Base-by-base conservation (phyloP, 192 early-diverging fungal genomes). In the Mortierella hygrophila region DNA sequence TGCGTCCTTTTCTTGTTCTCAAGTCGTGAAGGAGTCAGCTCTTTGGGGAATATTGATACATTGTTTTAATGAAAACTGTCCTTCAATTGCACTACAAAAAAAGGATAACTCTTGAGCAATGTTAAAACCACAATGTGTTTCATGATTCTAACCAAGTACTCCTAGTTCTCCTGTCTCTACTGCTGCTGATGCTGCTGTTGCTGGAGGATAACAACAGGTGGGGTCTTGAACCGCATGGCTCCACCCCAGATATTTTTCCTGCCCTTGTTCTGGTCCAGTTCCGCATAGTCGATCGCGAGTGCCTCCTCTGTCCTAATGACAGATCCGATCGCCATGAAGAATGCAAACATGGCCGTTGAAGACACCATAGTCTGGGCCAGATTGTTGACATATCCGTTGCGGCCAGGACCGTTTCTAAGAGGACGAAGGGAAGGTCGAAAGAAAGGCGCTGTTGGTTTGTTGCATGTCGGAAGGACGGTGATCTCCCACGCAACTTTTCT, bases 301-400 rank as follows among this genome's bases (percentile, higher is more conserved):
- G 78, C 75, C 57, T 82, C 88, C 76, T 92, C 92, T 26, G 88
- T 88, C 47, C 90, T 88, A 77, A 93, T 90, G 11, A 91, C 88
- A 32, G 93, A 91, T 46, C 90, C 91, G 78, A 92, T 89, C 26
- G 89, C 85, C 95, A 96, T 95, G 72, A 96, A 96, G 72, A 95
- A 94, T 29, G 94, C 95, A 89, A 96, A 96, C 40, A 93, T 94
- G n/a, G 94, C 94, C 20, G 93, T 94, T 57, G 95, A 95, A 3
- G 93, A 91, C 54, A 94, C 74, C 92, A 95, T 94, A 37, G 93
- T 94, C 81, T 93, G 93, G 5, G 94, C 93, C n/a, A 96, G 91
- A 2, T 91, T 95, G 47, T 92, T 88, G 11, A 96, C 82, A 72
- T 94, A 92, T 60, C 96, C 96, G 52, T 92, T 91, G 9, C 90